These are phyloP conservation scores for Aspergillus steynii DNA, from an alignment of 495 filamentous ascomycete species.

Conservation along the genomic window DNA sequence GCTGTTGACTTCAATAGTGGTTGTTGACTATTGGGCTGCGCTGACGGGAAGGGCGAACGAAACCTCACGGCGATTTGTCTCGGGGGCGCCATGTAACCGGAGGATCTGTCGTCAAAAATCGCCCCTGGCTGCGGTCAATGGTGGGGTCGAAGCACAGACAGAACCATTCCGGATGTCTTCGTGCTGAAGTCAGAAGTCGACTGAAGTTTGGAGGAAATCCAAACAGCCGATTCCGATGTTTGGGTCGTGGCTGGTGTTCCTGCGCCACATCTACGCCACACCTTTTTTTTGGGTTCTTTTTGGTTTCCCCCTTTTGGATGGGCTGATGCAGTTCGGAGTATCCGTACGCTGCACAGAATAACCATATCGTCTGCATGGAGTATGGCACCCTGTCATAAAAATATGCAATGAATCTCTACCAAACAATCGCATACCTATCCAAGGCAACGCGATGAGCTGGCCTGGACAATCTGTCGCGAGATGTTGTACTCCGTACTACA, in stretches of 20 bases:
- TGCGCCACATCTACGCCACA: neutral
- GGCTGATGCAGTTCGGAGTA: no score
- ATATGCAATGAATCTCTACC: no score
- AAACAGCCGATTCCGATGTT: neutral
- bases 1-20: neutral
- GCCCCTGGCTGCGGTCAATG: neutral
- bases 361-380: neutral
- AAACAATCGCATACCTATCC: no score
- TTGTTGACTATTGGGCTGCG: neutral
- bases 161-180: neutral
- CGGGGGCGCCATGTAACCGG: no score
- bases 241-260: neutral
- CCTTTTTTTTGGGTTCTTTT: neutral
- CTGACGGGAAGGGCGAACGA: neutral
- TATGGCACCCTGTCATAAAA: neutral
- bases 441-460: no score
- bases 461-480: neutral
- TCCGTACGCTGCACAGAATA: no score
- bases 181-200: neutral
- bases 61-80: no score
- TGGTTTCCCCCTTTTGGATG: no score
- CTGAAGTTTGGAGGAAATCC: neutral
- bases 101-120: neutral
- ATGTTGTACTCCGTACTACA: neutral
- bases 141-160: neutral